Base-by-base conservation (phyloP, 768 basidiomycete genomes). In the Chalciporus chontae region DNA sequence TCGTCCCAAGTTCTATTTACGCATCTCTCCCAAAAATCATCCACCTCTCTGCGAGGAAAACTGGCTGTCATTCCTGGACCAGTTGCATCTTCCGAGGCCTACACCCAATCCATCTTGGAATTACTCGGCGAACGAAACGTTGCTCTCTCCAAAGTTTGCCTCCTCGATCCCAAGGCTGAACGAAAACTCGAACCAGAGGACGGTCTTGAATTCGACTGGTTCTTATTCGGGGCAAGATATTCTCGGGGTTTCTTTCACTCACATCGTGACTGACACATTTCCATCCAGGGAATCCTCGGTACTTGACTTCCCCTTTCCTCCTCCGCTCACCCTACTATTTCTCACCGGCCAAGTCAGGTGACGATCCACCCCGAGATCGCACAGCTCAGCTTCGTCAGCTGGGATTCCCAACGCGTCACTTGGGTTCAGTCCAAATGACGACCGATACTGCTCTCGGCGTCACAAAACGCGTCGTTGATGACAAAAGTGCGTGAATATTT, bases 401-500 rank as follows among this genome's bases (percentile, higher is more conserved):
- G 32, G 94, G 94, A 1, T 99, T 95, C 66, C 89, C 91, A 1
- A 79, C 79, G 6, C 79, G 96, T 27, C 90, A 89, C 67, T 75
- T 99, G 8, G 94, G 93, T 0, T 73, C 83, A 2, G 75, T 92
- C 1, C 96, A 99, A 69, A 99, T 99, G 96, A 98, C 96, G 27
- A 99, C 96, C 0, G 95, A 99, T 69, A 97, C 95, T 2, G 95
- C 95, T 1, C 73, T 97, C 0, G 91, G 87, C 5, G 95, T 96
- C 4, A 91, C 92, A 1, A 94, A 92, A 63, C 68, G 80, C 4
- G 85, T 94, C 14, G 84, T 93, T 0, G 68, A 84, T 41, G 89
- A 94, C 64, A 77, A 81, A 61, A 70, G 83, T 84, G 53, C 45
- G 76, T 61, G 3, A 9, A 8, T 47, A 26, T 40, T 9, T 32